Evolutionary conservation across 768 basidiomycete genomes (phyloP), one percentile per base, ranked within the genome.

Genomic region (Pleurotus salmoneostramineus): DNA sequence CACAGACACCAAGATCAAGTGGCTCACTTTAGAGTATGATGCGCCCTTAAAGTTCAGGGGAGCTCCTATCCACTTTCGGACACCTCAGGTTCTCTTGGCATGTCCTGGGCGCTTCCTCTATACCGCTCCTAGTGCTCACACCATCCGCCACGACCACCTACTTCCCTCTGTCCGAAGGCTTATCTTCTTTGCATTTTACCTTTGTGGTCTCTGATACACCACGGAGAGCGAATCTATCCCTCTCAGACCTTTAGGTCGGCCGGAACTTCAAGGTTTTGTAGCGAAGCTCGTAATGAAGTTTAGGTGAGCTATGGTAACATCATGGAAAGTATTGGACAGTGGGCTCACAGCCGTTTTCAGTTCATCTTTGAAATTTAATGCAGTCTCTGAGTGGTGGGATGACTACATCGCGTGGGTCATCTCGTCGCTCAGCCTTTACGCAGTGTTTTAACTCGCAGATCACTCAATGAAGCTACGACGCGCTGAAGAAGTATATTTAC

Each of bases 321-420:
- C 5, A 34, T 27, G 14, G 40, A 14, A 47, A 46, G 42, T 14
- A 21, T 36, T 36, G 42, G 11, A 32, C 34, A 50, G 21, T 27
- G 21, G 21, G 36, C 59, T 57, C 27, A 31, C 31, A 35, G n/a
- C 1, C 27, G 35, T 6, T 57, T 14, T 35, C 0, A 56, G 89
- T 65, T 90, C 89, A 34, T 89, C 91, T 6, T 81, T 95, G 66
- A 91, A 93, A 70, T 95, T 95, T 73, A 95, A 95, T 64, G 90
- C 92, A 2, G 89, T 94, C 27, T 78, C 92, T 0, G 93, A 95
- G 51, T 95, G 93, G 93, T 91, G 89, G 87, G 90, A 93, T 60
- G 88, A 93, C 50, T 95, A 95, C 68, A 91, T 95, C 46, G 83
- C 88, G 86, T 93, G 64, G 60, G 89, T 82, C 12, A 37, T 46